phyloP scores from a whole-genome alignment of 352 stramenopile species.

The Thraustochytrium sp. region DNA sequence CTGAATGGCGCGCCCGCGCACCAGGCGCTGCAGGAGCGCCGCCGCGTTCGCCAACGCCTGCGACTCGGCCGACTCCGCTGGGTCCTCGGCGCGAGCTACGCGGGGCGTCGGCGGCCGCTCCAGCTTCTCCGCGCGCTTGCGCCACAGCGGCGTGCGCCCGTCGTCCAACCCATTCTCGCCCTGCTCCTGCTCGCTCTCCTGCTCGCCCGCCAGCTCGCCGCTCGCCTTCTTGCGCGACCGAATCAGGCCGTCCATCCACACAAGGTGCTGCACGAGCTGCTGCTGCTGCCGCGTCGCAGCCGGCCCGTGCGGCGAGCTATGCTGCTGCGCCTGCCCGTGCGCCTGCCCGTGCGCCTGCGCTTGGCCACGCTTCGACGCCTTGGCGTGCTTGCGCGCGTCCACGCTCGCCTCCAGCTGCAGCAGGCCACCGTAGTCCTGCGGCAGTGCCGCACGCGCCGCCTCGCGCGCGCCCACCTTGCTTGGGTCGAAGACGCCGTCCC shows the following conservation, averaged over 20 bases:
- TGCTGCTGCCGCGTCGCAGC: conserved; percentile 69
- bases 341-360: conserved; percentile 43
- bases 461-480: neutral
- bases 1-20: conserved; percentile 78
- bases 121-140: conserved; percentile 49
- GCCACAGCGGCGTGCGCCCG: conserved; percentile 41
- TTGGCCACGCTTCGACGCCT: neutral
- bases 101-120: conserved; percentile 69
- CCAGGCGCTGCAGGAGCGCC: conserved; percentile 71
- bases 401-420: conserved; percentile 59
- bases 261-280: conserved; percentile 66
- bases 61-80: neutral
- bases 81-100: conserved; percentile 52
- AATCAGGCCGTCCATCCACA: conserved; percentile 76
- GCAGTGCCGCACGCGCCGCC: neutral
- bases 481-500: conserved; percentile 38
- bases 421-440: conserved; percentile 42
- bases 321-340: conserved; percentile 52
- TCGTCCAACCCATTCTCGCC: conserved; percentile 46
- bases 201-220: neutral
- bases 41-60: conserved; percentile 62
- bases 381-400: conserved; percentile 56
- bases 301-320: conserved; percentile 53
- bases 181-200: neutral
- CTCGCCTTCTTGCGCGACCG: conserved; percentile 59